Conservation (phyloP, 2,329 filamentous ascomycete genomes). For the Sordariomycetes sp. region DNA sequence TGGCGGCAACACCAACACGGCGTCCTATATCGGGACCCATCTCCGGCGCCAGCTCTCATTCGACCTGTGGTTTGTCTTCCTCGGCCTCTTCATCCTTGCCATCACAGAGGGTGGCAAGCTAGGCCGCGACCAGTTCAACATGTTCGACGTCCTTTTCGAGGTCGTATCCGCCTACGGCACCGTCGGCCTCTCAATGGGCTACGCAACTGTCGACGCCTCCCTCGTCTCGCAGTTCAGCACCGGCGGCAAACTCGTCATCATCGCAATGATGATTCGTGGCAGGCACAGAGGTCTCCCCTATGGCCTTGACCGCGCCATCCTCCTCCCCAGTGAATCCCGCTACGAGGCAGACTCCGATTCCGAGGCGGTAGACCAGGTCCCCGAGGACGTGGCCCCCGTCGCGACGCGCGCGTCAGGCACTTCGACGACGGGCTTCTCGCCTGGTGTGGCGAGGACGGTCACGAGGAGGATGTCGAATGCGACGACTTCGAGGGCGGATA, state of each 20-base stretch:
- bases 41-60: constrained; percentile 88
- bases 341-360: constrained; percentile 35
- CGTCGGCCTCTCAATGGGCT: constrained; percentile 81
- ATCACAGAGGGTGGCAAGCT: constrained; percentile 73
- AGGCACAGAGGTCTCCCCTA: constrained; percentile 57
- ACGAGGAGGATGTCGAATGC: constrained; percentile 14
- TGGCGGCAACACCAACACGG: constrained; percentile 38
- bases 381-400: constrained; percentile 21
- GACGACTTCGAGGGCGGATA: constrained; percentile 19
- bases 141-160: constrained; percentile 68
- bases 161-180: constrained; percentile 88
- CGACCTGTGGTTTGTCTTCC: constrained; percentile 92
- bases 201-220: constrained; percentile 59
- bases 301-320: constrained; percentile 47
- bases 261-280: constrained; percentile 57
- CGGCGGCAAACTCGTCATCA: constrained; percentile 56
- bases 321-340: constrained; percentile 43
- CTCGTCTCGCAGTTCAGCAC: constrained; percentile 72
- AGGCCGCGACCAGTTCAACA: constrained; percentile 46
- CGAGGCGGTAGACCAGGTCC: constrained; percentile 23
- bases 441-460: constrained; percentile 12
- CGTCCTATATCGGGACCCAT: constrained; percentile 82
- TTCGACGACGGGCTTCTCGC: constrained; percentile 7
- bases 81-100: constrained; percentile 84
- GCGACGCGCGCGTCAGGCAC: not conserved